Evolutionary conservation across 176 grass and related monocot genomes (phyloP), one percentile per base, ranked within the genome.

Genomic region (Triticum monococcum): DNA sequence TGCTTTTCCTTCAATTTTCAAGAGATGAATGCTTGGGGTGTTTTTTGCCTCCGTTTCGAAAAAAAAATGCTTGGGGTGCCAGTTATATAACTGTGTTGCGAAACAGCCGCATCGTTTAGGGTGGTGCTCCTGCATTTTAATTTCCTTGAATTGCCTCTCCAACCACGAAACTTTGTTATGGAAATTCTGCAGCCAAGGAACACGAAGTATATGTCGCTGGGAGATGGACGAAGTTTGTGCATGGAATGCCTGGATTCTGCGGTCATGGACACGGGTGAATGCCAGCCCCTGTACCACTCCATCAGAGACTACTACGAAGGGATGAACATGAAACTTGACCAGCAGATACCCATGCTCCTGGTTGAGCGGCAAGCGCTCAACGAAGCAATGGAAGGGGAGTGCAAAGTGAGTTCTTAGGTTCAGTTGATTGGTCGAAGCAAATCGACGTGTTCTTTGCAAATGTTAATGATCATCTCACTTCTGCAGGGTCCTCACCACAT

Each of bases 261-360:
- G 23, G 87, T 98, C 67, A 98, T 98, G 93, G 93, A 95, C 84
- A 92, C 96, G 1, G 91, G 91, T 56, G 96, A 98, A 43, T 98
- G 96, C 73, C 96, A 98, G 26, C 86, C 91, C 36, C 80, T 98
- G 26, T 98, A 98, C 59, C 90, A 95, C 78, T 93, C 91, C 23
- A 98, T 98, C 84, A 94, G 90, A 80, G 95, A 98, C 77, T 98
- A 95, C 84, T 98, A 98, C 22, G 96, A 98, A 88, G 93, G 96
- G 54, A 91, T 98, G 96, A 91, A 94, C 69, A 98, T 98, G 96
- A 95, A 90, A 92, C 86, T 98, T 85, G 90, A 98, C 88, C 96
- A 95, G 79, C 93, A 94, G 80, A 98, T 98, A 87, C 96, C 96
- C 24, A 94, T 98, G 96, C 93, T 98, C 32, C 84, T 98, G 82